Evolutionary conservation across 192 early-diverging fungal species (phyloP), one percentile per base, ranked within the genome.

Genomic region (Entomortierella chlamydospora): DNA sequence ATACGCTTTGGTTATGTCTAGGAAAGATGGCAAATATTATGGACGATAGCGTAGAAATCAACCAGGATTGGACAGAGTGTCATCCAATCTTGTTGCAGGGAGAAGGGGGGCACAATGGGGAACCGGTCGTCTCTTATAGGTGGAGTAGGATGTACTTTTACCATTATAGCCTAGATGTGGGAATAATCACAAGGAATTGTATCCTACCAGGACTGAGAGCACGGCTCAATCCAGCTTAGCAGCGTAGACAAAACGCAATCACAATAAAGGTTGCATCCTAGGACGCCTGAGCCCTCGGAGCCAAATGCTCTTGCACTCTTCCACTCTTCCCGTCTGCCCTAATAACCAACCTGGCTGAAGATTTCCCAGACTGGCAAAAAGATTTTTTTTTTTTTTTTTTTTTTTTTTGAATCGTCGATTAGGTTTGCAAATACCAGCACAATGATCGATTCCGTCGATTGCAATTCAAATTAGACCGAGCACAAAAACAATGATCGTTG

Each of bases 361-460:
- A n/a, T n/a, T n/a, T n/a, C n/a, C n/a, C n/a, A n/a, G n/a, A n/a
- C n/a, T n/a, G n/a, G n/a, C n/a, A n/a, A n/a, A n/a, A n/a, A n/a
- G n/a, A n/a, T n/a, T n/a, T n/a, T n/a, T n/a, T n/a, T n/a, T n/a
- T n/a, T n/a, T n/a, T n/a, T n/a, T n/a, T n/a, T n/a, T n/a, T n/a
- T n/a, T n/a, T n/a, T n/a, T n/a, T 31, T 47, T 47, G 15, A 22
- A 59, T 42, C 57, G 20, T 59, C 57, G 33, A 59, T 59, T 59
- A 59, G 25, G 55, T 33, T 57, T 57, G 29, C 29, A 33, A 31
- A 57, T 33, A 12, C 45, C 45, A 47, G 15, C 45, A 4, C 7
- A 12, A 20, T 47, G 45, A 47, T 47, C 45, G 20, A 20, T 3
- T 7, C 10, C 34, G 34, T 37, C 34, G 34, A 37, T 37, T 37